Percentiles rank a stretch among this genome's conserved stretches.
phyloP scores from a whole-genome alignment of 2,329 filamentous ascomycete species.

The Myriosclerotinia scirpicola region DNA sequence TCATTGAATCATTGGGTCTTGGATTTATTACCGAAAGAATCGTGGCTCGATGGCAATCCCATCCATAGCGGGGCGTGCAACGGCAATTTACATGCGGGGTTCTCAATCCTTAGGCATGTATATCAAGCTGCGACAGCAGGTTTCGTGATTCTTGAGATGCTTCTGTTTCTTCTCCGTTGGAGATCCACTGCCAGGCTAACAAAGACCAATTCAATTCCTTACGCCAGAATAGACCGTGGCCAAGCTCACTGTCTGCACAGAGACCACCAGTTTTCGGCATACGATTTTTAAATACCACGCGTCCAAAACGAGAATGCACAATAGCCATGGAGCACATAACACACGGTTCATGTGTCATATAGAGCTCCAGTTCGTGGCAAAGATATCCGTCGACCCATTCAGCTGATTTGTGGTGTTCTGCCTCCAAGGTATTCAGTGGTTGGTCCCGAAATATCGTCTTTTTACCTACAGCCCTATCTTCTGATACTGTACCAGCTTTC shows the following conservation, averaged over 20 bases:
- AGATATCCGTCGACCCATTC: conserved; percentile 76
- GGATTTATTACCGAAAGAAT: neutral
- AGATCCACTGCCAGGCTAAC: conserved; percentile 64
- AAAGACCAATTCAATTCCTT: conserved; percentile 85
- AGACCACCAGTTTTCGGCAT: conserved; percentile 82
- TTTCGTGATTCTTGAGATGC: neutral
- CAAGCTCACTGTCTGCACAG: conserved; percentile 69
- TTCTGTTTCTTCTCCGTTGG: neutral
- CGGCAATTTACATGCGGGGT: neutral
- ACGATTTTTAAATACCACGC: conserved; percentile 75
- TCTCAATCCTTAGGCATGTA: conserved; percentile 6
- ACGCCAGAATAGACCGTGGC: conserved; percentile 69
- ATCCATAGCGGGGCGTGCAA: neutral
- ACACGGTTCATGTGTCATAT: conserved; percentile 93
- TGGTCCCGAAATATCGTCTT: conserved; percentile 62
- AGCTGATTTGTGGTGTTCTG: conserved; percentile 58
- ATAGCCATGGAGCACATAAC: conserved; percentile 97
- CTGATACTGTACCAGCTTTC: conserved; percentile 33
- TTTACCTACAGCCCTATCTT: conserved; percentile 35
- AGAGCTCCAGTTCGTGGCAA: conserved; percentile 90
- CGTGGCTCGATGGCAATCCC: neutral
- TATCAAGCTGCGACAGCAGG: neutral
- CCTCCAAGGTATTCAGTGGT: conserved; percentile 68
- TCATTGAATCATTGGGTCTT: neutral
- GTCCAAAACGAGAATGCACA: conserved; percentile 87